These are phyloP conservation scores for Thelephora ganbajun DNA, from an alignment of 768 basidiomycete genomes.

Conservation along the genomic window DNA sequence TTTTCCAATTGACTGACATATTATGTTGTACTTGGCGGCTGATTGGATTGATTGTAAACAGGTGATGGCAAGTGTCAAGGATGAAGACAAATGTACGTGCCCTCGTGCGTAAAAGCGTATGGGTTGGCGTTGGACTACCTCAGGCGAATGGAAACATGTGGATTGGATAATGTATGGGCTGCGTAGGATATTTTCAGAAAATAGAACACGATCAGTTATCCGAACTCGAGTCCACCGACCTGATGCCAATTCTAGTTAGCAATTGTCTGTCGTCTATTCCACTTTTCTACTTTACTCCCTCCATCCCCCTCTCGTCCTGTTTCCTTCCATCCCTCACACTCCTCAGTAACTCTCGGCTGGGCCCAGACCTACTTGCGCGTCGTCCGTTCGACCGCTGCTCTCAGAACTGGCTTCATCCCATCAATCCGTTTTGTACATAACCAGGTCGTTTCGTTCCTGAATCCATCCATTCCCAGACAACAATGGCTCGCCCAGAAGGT, in stretches of 20 bases:
- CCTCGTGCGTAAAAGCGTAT: slow-evolving; percentile 13
- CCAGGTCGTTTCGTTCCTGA: too few relatives aligned
- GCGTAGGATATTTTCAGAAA: too few relatives aligned
- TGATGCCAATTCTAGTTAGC: not conserved
- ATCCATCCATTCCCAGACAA: not conserved
- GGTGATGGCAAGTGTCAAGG: slow-evolving; percentile 37
- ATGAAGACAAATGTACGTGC: slow-evolving; percentile 35
- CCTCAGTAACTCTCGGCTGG: too few relatives aligned
- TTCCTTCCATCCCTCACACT: slow-evolving; percentile 2
- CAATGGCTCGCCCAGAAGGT: not conserved
- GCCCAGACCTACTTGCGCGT: not conserved
- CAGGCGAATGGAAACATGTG: not conserved
- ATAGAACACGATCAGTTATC: too few relatives aligned
- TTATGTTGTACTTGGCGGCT: not conserved
- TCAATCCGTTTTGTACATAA: not conserved
- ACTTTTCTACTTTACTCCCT: not conserved
- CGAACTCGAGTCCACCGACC: too few relatives aligned
- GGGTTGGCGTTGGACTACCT: not conserved
- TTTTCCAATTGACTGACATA: too few relatives aligned
- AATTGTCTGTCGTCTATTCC: not conserved
- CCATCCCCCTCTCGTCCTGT: not conserved
- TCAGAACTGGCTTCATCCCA: slow-evolving; percentile 8
- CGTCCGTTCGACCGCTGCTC: slow-evolving; percentile 3
- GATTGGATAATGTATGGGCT: not conserved
- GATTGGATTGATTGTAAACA: slow-evolving; percentile 9